Evolutionary conservation across 2,329 filamentous ascomycete species (phyloP).

Genomic region (Cytospora mali): DNA sequence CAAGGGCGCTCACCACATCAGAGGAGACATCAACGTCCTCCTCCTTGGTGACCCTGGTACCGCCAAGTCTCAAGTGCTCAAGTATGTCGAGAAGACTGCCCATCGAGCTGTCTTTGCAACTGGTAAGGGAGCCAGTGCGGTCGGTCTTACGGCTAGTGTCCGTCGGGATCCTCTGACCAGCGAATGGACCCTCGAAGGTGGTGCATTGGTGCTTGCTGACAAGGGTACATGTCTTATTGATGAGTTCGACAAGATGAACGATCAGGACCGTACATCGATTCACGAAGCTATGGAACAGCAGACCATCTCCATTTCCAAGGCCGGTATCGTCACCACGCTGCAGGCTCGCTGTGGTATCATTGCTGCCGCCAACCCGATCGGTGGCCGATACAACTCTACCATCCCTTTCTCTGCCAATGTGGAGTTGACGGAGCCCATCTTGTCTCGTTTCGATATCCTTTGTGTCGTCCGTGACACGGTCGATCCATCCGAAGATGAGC

Average conservation of each 20-base stretch:
- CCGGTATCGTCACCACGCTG: slow-evolving; percentile 94
- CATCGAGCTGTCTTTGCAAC: slow-evolving; percentile 97
- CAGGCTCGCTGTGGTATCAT: slow-evolving; percentile 96
- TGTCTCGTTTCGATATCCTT: slow-evolving; percentile 97
- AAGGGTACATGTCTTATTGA: slow-evolving; percentile 95
- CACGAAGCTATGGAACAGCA: slow-evolving; percentile 99
- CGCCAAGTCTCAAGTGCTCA: slow-evolving; percentile 95
- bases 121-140: slow-evolving; percentile 93
- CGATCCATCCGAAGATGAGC: slow-evolving; percentile 88
- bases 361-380: slow-evolving; percentile 93
- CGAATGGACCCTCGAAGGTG: slow-evolving; percentile 97
- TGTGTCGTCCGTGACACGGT: slow-evolving; percentile 96
- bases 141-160: slow-evolving; percentile 96
- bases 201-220: slow-evolving; percentile 91
- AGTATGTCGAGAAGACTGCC: slow-evolving; percentile 97
- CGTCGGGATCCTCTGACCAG: slow-evolving; percentile 92
- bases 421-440: slow-evolving; percentile 92
- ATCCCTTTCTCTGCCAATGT: slow-evolving; percentile 96
- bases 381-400: slow-evolving; percentile 94
- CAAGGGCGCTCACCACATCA: slow-evolving; percentile 85
- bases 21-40: slow-evolving; percentile 97
- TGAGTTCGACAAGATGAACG: slow-evolving; percentile 99
- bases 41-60: slow-evolving; percentile 96
- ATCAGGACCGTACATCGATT: slow-evolving; percentile 95
- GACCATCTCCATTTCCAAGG: slow-evolving; percentile 98